A percentile compares a stretch with the other conserved stretches of the same genome.
These are phyloP conservation scores for Phyllosticta citribraziliensis DNA, from an alignment of 2,329 filamentous ascomycete genomes.

Conservation along the genomic window DNA sequence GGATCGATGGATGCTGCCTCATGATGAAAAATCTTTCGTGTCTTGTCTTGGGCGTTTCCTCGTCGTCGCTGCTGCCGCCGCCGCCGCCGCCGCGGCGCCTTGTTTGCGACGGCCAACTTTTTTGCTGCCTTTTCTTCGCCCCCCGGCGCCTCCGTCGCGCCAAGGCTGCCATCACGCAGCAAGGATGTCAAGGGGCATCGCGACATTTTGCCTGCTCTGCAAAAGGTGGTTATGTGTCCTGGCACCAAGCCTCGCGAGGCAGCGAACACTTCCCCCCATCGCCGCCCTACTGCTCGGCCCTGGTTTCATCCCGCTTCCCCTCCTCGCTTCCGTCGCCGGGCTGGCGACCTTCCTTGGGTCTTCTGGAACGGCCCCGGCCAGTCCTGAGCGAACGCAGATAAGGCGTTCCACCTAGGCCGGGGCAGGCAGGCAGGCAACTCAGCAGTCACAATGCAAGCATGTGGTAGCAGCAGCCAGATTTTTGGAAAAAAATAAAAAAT, in stretches of 20 bases:
- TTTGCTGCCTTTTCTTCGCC: too few relatives aligned
- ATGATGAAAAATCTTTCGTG: too few relatives aligned
- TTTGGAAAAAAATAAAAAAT: background rate
- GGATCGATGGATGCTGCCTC: too few relatives aligned
- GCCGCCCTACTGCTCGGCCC: background rate
- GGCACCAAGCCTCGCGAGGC: background rate
- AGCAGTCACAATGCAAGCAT: background rate
- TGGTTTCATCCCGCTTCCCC: slow-evolving; percentile 9
- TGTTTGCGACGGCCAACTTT: too few relatives aligned
- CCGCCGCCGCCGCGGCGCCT: too few relatives aligned
- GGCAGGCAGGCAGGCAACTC: background rate
- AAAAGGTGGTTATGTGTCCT: too few relatives aligned
- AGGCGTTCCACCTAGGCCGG: background rate
- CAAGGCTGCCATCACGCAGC: too few relatives aligned
- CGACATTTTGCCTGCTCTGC: too few relatives aligned
- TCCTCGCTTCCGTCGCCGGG: background rate
- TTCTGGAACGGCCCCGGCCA: slow-evolving; percentile 7
- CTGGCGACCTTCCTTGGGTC: background rate
- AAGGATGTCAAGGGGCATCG: too few relatives aligned
- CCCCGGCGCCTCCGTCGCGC: too few relatives aligned
- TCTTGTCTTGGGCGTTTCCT: too few relatives aligned
- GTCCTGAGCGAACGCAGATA: background rate
- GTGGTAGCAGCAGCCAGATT: background rate
- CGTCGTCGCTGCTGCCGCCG: too few relatives aligned
- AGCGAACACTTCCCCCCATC: background rate